phyloP scores from a whole-genome alignment of 2,329 filamentous ascomycete species.

The Fusarium globosum region DNA sequence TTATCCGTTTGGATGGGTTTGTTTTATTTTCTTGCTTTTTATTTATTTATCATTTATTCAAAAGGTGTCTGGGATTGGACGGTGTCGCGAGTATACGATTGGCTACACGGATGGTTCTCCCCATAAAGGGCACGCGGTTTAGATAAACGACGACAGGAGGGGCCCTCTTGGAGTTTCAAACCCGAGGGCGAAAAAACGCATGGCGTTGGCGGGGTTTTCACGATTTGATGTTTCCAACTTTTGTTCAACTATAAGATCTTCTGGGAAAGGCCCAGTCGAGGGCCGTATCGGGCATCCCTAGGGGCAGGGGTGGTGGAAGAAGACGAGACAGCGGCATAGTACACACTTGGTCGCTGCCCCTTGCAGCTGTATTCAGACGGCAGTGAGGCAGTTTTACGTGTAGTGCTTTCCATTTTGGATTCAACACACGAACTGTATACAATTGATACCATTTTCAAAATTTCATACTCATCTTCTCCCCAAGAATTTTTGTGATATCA shows the following conservation, averaged over 20 bases:
- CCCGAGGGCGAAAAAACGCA: conserved; percentile 37
- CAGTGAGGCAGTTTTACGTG: conserved; percentile 20
- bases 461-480: not conserved
- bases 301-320: not conserved
- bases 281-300: conserved; percentile 9
- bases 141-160: conserved; percentile 43
- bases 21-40: conserved; percentile 10
- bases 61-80: conserved; percentile 27
- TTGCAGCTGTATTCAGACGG: conserved; percentile 6
- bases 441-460: conserved; percentile 45
- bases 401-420: conserved; percentile 24
- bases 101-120: conserved; percentile 38
- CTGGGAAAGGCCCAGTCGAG: not conserved
- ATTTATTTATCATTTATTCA: conserved; percentile 9
- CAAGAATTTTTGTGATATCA: not conserved
- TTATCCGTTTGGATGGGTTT: conserved; percentile 1
- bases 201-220: conserved; percentile 37
- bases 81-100: conserved; percentile 41
- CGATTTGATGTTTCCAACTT: conserved; percentile 32
- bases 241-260: conserved; percentile 22
- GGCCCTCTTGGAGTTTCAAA: conserved; percentile 20
- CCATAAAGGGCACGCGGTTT: conserved; percentile 26
- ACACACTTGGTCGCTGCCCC: conserved; percentile 10
- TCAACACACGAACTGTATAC: conserved; percentile 19
- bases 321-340: conserved; percentile 9